Base-by-base conservation (phyloP, 108 stramenopile species). In the Stephanodiscus triporus region DNA sequence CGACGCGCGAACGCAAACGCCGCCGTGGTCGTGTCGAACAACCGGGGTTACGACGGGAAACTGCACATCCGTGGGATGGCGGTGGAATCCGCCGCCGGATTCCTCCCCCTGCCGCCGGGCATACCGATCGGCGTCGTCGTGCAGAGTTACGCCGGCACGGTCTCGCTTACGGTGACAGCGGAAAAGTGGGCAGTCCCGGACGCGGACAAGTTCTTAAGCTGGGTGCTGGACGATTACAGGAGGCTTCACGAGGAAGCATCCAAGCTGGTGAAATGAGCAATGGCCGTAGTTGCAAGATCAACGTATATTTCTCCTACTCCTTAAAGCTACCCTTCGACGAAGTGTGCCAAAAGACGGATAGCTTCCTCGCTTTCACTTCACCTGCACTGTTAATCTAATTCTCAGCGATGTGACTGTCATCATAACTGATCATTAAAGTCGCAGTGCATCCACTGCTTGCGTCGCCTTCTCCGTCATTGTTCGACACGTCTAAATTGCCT, bases 111-210 rank as follows among this genome's bases (percentile, higher is more conserved):
- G 20, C 95, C 95, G 1, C 92, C 95, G 0, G 90, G 91, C 22
- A 83, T 95, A 49, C 91, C 92, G 1, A 76, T 92, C 27, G 94
- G 94, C 19, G 74, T 91, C 23, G 88, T 91, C 7, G 88, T 96
- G 23, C 81, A 73, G 50, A 85, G 81, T 49, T 95, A 95, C 73
- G 80, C 83, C 20, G 80, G 88, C 9, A 40, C 55, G 13, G 58
- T 91, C 13, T 80, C 86, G 7, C 69, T 95, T 4, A 87, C 88
- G 17, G 77, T 95, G 5, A 87, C 87, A 4, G 94, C 90, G 6
- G 90, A 95, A 54, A 81, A 80, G 53, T 91, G 88, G 85, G 91
- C 91, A 2, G 91, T 95, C 0, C 94, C 94, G 20, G 91, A 95
- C 73, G 88, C 88, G 14, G 92, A 95, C 65, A 77, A 69, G 47